Conservation (phyloP, 352 stramenopile species). For the Phytopythium chamaehyphon region DNA sequence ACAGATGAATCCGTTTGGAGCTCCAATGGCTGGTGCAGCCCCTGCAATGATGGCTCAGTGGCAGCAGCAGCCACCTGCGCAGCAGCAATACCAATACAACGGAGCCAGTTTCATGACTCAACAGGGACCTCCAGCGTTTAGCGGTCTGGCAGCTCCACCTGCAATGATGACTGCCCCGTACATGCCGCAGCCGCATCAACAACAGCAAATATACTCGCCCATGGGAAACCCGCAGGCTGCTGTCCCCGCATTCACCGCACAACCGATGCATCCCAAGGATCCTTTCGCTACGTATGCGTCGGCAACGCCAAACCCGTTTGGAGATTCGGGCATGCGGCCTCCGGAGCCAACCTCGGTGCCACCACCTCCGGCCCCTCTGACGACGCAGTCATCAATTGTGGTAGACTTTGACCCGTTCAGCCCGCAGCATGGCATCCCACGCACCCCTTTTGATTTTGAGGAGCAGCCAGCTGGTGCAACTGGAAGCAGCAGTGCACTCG, state of each 20-base stretch:
- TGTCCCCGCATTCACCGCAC: too few relatives aligned
- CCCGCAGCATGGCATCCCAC: constrained; percentile 46
- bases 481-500: constrained; percentile 16
- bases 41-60: neutral
- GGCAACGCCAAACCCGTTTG: constrained; percentile 16
- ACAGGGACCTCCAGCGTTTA: constrained; percentile 37
- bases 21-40: too few relatives aligned
- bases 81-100: constrained; percentile 14
- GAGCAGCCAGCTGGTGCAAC: constrained; percentile 11
- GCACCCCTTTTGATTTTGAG: constrained; percentile 40
- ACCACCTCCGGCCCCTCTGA: constrained; percentile 17
- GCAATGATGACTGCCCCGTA: constrained; percentile 20
- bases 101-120: constrained; percentile 67
- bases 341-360: constrained; percentile 24
- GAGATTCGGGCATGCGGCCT: constrained; percentile 11
- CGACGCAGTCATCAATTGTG: constrained; percentile 29
- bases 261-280: constrained; percentile 29
- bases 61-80: constrained; percentile 10
- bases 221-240: constrained; percentile 1
- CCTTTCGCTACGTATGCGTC: constrained; percentile 24
- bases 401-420: constrained; percentile 76
- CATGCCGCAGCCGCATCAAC: constrained; percentile 25
- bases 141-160: constrained; percentile 25
- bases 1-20: constrained; percentile 31
- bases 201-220: constrained; percentile 13